phyloP scores from a whole-genome alignment of 164 flowering plant genomes.

The Sextonia rubra region DNA sequence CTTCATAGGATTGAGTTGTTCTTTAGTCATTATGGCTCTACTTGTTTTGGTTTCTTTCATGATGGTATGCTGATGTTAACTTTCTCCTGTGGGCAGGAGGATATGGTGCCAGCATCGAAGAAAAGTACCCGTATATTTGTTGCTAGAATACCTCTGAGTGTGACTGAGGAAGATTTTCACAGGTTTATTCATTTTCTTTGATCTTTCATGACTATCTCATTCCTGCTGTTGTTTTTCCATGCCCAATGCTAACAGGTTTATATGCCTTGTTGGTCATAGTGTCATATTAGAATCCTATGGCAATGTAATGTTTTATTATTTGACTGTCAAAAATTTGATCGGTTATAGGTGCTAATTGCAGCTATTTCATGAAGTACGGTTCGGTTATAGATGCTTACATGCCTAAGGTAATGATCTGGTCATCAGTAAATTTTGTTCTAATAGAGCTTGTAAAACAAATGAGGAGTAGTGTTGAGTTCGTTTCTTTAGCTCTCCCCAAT shows the following conservation, averaged over 20 bases:
- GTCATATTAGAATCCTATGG: background rate
- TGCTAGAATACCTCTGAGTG: constrained; percentile 36
- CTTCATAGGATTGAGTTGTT: background rate
- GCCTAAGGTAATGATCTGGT: constrained; percentile 16
- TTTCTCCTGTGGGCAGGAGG: constrained; percentile 22
- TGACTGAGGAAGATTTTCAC: constrained; percentile 32
- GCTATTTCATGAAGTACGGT: constrained; percentile 21
- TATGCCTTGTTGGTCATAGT: background rate
- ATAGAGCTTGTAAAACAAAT: too few species aligned
- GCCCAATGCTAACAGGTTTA: background rate
- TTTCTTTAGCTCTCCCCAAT: background rate
- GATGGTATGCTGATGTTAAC: background rate
- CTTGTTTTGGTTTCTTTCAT: background rate
- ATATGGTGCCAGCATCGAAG: constrained; percentile 25
- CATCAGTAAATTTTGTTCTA: background rate
- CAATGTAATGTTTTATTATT: constrained; percentile 9
- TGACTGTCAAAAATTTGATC: constrained; percentile 17
- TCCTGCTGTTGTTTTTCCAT: background rate
- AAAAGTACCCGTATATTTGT: constrained; percentile 35
- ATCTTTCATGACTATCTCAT: background rate
- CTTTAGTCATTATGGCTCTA: background rate
- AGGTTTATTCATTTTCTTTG: constrained; percentile 16
- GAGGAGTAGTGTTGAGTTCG: background rate
- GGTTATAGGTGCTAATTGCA: constrained; percentile 18
- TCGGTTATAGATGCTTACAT: constrained; percentile 19